Evolutionary conservation across 306 rosid species (phyloP).

Genomic region (Myrica gale): DNA sequence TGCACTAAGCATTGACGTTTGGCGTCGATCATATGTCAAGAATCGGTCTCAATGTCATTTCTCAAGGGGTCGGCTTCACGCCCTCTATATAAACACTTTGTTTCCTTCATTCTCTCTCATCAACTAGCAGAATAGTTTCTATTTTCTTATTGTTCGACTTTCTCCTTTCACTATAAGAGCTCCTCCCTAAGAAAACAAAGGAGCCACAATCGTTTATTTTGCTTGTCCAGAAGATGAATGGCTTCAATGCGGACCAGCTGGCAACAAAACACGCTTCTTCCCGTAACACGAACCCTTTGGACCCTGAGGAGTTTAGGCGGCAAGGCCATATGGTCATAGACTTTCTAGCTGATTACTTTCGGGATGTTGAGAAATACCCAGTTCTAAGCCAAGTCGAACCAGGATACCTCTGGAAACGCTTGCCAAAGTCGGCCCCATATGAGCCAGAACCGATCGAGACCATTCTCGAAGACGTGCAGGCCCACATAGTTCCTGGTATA

Average conservation of each 20-base stretch:
- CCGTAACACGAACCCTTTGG: constrained; percentile 15
- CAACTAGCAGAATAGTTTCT: too few species aligned
- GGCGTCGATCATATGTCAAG: too few species aligned
- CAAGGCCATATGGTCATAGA: constrained; percentile 38
- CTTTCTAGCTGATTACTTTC: constrained; percentile 40
- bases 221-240: constrained; percentile 16
- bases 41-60: too few species aligned
- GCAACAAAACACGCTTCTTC: neutral
- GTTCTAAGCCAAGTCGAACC: constrained; percentile 41
- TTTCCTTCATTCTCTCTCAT: too few species aligned
- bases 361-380: constrained; percentile 30
- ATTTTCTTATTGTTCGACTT: too few species aligned
- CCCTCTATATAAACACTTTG: too few species aligned
- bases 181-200: too few species aligned
- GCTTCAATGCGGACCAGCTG: neutral
- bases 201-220: neutral
- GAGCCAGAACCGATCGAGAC: constrained; percentile 34
- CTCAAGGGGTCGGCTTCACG: too few species aligned
- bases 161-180: too few species aligned
- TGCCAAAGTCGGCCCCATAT: constrained; percentile 31
- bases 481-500: constrained; percentile 35
- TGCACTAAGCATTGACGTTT: too few species aligned
- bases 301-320: constrained; percentile 36
- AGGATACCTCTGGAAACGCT: constrained; percentile 20
- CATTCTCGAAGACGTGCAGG: constrained; percentile 35